Evolutionary conservation across 208 protist genomes (phyloP).

Genomic region (Trypanosoma mega): DNA sequence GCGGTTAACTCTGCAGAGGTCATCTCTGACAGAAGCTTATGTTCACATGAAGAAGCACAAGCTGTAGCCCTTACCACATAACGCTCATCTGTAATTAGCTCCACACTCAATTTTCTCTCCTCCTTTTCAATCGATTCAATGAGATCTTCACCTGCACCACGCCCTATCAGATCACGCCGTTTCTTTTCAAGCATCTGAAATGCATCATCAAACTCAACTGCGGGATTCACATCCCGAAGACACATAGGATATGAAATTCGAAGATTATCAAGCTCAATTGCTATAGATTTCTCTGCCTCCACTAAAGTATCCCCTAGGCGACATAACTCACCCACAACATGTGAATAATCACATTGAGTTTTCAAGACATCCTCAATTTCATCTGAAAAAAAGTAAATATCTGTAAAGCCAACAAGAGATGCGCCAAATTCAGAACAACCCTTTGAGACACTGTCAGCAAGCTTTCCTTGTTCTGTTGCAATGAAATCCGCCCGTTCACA

Average conservation of each 20-base stretch:
- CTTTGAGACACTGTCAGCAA: neutral
- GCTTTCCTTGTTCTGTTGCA: neutral
- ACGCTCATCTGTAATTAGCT: constrained; percentile 40
- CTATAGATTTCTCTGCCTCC: constrained; percentile 29
- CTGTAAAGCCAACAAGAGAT: neutral
- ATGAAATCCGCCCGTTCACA: constrained; percentile 41
- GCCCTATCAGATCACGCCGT: constrained; percentile 22
- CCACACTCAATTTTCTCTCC: constrained; percentile 49
- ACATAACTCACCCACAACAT: constrained; percentile 21
- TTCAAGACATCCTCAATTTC: too few relatives aligned
- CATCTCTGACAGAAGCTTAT: constrained; percentile 24
- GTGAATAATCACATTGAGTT: too few relatives aligned
- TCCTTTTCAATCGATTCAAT: constrained; percentile 53
- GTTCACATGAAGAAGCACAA: constrained; percentile 14
- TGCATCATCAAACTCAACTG: constrained; percentile 33
- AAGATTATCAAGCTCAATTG: constrained; percentile 26
- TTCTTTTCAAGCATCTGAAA: constrained; percentile 32
- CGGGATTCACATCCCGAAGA: constrained; percentile 44
- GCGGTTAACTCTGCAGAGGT: constrained; percentile 33
- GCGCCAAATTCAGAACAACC: neutral
- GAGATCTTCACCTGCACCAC: constrained; percentile 25
- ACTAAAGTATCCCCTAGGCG: constrained; percentile 24
- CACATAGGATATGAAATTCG: constrained; percentile 47
- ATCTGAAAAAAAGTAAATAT: too few relatives aligned
- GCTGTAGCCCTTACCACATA: constrained; percentile 32